Percentiles rank a stretch among this genome's conserved stretches.
These are phyloP conservation scores for Fragaria iinumae DNA, from an alignment of 306 rosid species.

Conservation along the genomic window DNA sequence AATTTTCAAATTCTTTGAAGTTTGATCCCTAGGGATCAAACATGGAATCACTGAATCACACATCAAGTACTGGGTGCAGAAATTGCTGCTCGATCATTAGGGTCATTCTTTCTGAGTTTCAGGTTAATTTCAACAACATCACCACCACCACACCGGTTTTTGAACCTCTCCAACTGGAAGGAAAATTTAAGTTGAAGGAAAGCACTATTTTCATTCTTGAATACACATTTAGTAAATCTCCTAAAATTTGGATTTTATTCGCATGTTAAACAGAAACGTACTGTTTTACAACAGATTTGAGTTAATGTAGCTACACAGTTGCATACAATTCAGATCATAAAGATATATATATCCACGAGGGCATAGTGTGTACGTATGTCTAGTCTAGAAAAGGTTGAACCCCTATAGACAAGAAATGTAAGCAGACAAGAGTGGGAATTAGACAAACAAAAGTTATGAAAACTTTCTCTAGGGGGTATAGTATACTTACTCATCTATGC, in stretches of 20 bases:
- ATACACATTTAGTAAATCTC: background rate
- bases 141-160: background rate
- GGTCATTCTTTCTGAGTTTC: background rate
- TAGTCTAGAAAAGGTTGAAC: conserved; percentile 26
- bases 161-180: background rate
- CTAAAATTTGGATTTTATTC: background rate
- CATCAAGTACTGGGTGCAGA: background rate
- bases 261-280: background rate
- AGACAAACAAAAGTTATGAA: conserved; percentile 25
- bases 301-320: background rate
- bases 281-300: background rate
- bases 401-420: conserved; percentile 32
- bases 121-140: background rate
- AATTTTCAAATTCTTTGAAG: no score
- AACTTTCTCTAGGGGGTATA: conserved; percentile 27
- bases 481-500: conserved; percentile 2
- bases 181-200: background rate
- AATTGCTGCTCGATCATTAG: background rate
- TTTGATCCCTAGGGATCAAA: background rate
- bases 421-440: conserved; percentile 38
- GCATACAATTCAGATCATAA: conserved; percentile 15
- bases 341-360: conserved; percentile 28
- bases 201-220: background rate
- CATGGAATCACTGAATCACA: background rate
- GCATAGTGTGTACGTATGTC: conserved; percentile 7